Conservation (phyloP, 2,329 filamentous ascomycete species). For the Dactylonectria macrodidyma region DNA sequence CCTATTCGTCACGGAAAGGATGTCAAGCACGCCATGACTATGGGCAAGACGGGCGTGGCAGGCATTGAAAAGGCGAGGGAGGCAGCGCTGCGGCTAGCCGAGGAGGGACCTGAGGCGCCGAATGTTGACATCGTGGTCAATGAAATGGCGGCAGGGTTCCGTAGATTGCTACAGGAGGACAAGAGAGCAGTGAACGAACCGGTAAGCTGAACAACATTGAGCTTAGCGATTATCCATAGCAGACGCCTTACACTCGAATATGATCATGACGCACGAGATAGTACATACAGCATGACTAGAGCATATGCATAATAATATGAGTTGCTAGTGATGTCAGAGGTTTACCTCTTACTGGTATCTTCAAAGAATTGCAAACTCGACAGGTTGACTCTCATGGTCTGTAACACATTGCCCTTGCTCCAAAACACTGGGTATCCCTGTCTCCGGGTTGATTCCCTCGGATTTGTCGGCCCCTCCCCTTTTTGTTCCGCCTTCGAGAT, state of each 20-base stretch:
- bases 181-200: conserved; percentile 10
- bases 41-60: conserved; percentile 60
- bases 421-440: not conserved
- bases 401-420: not conserved
- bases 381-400: not conserved
- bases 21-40: conserved; percentile 60
- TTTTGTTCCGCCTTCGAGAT: too few species aligned
- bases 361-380: not conserved
- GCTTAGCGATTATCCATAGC: not conserved
- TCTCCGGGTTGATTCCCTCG: not conserved
- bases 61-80: conserved; percentile 46
- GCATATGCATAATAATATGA: not conserved
- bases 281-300: not conserved
- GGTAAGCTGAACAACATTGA: not conserved
- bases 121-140: conserved; percentile 60
- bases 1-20: conserved; percentile 68
- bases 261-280: not conserved
- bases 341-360: not conserved
- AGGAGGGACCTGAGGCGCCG: conserved; percentile 54
- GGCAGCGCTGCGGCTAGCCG: conserved; percentile 38
- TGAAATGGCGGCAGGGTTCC: conserved; percentile 58
- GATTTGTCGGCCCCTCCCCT: too few species aligned
- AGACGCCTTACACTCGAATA: not conserved
- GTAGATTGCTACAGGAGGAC: conserved; percentile 49
- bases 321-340: not conserved